Conservation (phyloP, 495 filamentous ascomycete species). For the Penicillium lividum region DNA sequence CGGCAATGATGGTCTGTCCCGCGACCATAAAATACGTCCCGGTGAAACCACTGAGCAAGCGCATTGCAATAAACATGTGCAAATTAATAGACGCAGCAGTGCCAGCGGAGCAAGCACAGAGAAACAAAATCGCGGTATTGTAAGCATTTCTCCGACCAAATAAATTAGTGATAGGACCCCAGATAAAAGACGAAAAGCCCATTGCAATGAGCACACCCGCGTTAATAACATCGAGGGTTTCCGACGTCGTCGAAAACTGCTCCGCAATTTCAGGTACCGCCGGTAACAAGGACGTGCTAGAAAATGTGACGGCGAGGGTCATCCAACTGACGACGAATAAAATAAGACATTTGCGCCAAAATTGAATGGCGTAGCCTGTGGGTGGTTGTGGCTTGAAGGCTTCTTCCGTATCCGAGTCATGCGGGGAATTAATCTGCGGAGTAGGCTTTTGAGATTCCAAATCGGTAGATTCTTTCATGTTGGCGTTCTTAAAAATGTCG, state of each 20-base stretch:
- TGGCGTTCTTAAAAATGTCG: background rate
- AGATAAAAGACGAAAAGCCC: slow-evolving; percentile 56
- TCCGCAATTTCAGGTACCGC: slow-evolving; percentile 43
- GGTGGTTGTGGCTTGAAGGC: slow-evolving; percentile 16
- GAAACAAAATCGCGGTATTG: slow-evolving; percentile 39
- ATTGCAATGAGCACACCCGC: slow-evolving; percentile 57
- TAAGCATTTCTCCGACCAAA: slow-evolving; percentile 39
- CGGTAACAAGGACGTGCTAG: slow-evolving; percentile 43
- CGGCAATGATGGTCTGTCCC: slow-evolving; percentile 48
- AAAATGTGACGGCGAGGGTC: slow-evolving; percentile 46
- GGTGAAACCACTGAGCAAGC: slow-evolving; percentile 42
- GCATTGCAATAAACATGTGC: slow-evolving; percentile 43
- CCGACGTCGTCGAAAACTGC: slow-evolving; percentile 39
- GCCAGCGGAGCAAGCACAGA: slow-evolving; percentile 37
- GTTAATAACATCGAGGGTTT: slow-evolving; percentile 46
- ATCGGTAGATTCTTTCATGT: slow-evolving; percentile 19
- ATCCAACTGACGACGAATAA: slow-evolving; percentile 47
- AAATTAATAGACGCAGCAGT: slow-evolving; percentile 36
- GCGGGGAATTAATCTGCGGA: slow-evolving; percentile 19
- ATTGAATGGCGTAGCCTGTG: slow-evolving; percentile 31
- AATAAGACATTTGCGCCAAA: slow-evolving; percentile 47
- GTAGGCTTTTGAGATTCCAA: slow-evolving; percentile 26
- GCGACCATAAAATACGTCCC: slow-evolving; percentile 51
- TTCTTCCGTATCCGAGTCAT: slow-evolving; percentile 23
- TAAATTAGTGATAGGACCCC: slow-evolving; percentile 48